phyloP scores from a whole-genome alignment of 2,329 filamentous ascomycete species.

The Verticillium alfalfae region DNA sequence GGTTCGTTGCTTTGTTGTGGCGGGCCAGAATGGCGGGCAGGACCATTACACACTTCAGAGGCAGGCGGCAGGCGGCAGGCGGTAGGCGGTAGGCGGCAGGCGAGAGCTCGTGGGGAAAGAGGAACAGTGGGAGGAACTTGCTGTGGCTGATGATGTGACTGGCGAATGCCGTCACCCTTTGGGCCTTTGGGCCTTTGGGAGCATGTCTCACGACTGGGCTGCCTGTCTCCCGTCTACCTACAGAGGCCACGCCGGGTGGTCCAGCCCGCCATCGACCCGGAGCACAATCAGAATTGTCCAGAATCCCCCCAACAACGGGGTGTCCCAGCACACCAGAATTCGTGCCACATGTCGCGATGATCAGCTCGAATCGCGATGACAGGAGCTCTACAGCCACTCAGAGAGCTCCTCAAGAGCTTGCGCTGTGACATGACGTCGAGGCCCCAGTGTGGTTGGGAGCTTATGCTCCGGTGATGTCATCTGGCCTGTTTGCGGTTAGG shows the following conservation, averaged over 20 bases:
- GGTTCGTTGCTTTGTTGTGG: not conserved
- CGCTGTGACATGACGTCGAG: constrained; percentile 8
- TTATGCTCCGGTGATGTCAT: constrained; percentile 16
- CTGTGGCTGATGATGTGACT: not conserved
- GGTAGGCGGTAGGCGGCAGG: not conserved
- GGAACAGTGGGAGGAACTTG: not conserved
- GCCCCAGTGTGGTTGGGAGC: constrained; percentile 3
- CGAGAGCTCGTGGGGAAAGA: not conserved
- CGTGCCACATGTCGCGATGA: constrained; percentile 9
- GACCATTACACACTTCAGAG: not conserved
- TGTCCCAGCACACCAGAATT: not conserved
- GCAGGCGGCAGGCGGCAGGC: not conserved
- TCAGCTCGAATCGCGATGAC: constrained; percentile 10
- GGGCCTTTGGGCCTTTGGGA: not conserved
- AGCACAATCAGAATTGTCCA: not conserved
- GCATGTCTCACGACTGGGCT: not conserved
- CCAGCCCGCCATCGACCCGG: not conserved
- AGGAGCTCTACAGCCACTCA: constrained; percentile 7
- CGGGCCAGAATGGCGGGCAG: not conserved
- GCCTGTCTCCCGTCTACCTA: not conserved
- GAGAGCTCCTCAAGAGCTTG: constrained; percentile 10
- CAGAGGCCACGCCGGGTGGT: not conserved
- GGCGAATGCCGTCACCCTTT: not conserved
- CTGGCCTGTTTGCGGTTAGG: not conserved
- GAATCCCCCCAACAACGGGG: not conserved